phyloP scores from a whole-genome alignment of 2,329 filamentous ascomycete species.

The Pseudogymnoascus sp. region DNA sequence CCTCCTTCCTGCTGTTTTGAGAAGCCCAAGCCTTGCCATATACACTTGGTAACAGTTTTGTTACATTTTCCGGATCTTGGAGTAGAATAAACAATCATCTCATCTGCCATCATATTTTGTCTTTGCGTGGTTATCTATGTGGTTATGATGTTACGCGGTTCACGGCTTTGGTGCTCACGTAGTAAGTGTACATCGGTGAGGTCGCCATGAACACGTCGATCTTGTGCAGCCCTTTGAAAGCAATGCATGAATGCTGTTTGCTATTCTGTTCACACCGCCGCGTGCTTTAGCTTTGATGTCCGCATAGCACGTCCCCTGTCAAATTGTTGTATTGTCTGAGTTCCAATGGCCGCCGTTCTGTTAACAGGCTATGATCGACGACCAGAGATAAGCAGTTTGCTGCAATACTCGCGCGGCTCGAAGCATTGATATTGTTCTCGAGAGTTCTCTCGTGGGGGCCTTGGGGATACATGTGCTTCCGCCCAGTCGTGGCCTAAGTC shows the following conservation, averaged over 20 bases:
- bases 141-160: not conserved
- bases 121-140: not conserved
- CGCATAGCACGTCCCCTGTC: not conserved
- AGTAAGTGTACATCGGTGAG: not conserved
- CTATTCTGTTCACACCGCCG: not conserved
- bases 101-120: not conserved
- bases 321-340: not conserved
- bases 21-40: not conserved
- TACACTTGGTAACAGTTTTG: not conserved
- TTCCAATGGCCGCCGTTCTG: not conserved
- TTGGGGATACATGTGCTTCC: not conserved
- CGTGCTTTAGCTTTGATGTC: not conserved
- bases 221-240: not conserved
- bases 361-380: not conserved
- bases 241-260: not conserved
- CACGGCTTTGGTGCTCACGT: not conserved
- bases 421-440: conserved; percentile 2
- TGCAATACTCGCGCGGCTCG: conserved; percentile 5
- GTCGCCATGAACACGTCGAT: not conserved
- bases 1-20: not conserved
- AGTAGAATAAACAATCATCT: not conserved
- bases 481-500: not conserved
- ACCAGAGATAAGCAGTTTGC: not conserved
- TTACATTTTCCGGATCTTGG: not conserved
- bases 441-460: not conserved